Base-by-base conservation (phyloP, 441 rosid species). In the Mallotus repandus region DNA sequence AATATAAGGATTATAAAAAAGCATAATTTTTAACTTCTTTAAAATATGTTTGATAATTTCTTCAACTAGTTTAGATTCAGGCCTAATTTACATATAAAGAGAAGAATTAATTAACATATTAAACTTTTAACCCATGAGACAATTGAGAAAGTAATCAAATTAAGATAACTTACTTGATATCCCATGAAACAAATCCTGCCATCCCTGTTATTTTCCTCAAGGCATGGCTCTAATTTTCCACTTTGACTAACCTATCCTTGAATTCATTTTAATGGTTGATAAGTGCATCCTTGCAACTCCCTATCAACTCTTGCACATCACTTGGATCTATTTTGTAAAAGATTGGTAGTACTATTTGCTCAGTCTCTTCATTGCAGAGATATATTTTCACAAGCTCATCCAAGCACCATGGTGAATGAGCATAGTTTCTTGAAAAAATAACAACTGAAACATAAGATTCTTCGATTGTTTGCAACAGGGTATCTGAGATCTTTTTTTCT, bases 311-410 rank as follows among this genome's bases (percentile, higher is more conserved):
- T 67, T 77, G 80, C 7, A 84, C 75, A 21, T 84, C 76, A 4
- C 19, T 0, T 49, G 84, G 76, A 48, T 74, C 61, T 2, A 84
- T 79, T 2, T 71, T 70, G 0, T 70, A 82, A 76, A 84, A 84
- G 45, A 82, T 64, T 0, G 87, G 82, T 7, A 82, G 29, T 6
- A 81, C 4, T 2, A 68, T 70, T 3, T 65, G 38, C 0, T n/a
- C n/a, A 45, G 55, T 58, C 2, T 19, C 48, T 53, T 73, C 55
- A 6, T 14, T 65, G 16, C 55, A 74, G 13, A 74, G 57, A 4
- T 77, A 53, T 41, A 80, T 83, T 14, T 78, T 79, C 29, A 43
- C 75, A 63, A 83, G 86, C 78, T 83, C 86, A 53, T 68, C 61
- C 61, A 68, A 68, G 53, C 71, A 68, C 59, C 71, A 32, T 0